Evolutionary conservation across 805 yeast species (phyloP).

Genomic region (Myxozyma udenii): DNA sequence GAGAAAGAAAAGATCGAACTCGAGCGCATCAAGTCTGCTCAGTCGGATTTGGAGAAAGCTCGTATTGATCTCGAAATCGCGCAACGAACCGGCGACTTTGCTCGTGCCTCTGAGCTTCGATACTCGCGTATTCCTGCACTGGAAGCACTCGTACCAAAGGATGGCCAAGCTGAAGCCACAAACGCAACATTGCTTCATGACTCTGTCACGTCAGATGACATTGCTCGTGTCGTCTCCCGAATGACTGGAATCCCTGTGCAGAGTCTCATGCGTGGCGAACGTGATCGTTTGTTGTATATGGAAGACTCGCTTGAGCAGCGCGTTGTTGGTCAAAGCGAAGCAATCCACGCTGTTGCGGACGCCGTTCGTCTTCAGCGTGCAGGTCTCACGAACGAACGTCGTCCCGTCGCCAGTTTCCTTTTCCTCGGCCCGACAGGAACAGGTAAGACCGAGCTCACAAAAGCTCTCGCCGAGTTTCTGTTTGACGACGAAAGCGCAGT

Average conservation of each 20-base stretch:
- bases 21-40: constrained; percentile 73
- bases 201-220: constrained; percentile 90
- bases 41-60: constrained; percentile 80
- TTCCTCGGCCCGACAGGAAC: constrained; percentile 98
- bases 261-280: constrained; percentile 88
- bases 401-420: constrained; percentile 96
- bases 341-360: constrained; percentile 82
- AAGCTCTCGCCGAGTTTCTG: constrained; percentile 84
- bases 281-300: constrained; percentile 85
- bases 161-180: constrained; percentile 39
- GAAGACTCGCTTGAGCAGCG: constrained; percentile 70
- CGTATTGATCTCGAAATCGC: constrained; percentile 76
- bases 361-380: constrained; percentile 97
- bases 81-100: constrained; percentile 83
- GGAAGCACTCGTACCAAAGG: constrained; percentile 56
- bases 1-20: constrained; percentile 74
- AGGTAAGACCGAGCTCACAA: constrained; percentile 94
- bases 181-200: constrained; percentile 63
- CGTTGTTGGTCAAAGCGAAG: constrained; percentile 95
- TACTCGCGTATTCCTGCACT: constrained; percentile 82
- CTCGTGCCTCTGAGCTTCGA: constrained; percentile 81
- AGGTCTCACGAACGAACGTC: constrained; percentile 86
- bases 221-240: constrained; percentile 83
- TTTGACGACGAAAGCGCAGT: constrained; percentile 87
- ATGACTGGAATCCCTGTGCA: constrained; percentile 96